Conservation (phyloP, 78 protist species). For the Andalucia godoyi region DNA sequence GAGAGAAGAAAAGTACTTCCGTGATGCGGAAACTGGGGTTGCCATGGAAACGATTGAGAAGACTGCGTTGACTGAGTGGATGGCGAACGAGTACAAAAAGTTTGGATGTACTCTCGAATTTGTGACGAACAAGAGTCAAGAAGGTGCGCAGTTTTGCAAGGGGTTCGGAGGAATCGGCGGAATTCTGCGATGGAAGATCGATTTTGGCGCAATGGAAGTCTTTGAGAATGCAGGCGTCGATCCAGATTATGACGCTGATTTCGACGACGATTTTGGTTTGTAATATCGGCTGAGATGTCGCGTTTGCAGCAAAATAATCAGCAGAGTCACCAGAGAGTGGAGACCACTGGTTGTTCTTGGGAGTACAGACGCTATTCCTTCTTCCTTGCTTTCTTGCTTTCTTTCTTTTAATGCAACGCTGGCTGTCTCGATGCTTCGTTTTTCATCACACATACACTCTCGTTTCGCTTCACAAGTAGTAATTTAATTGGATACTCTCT, state of each 20-base stretch:
- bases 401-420: too few relatives aligned
- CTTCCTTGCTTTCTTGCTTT: too few relatives aligned
- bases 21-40: slow-evolving; percentile 39
- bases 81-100: slow-evolving; percentile 81
- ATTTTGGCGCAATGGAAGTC: slow-evolving; percentile 23
- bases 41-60: slow-evolving; percentile 9
- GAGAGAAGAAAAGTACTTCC: slow-evolving; percentile 20
- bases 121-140: slow-evolving; percentile 90
- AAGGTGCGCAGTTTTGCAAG: slow-evolving; percentile 94
- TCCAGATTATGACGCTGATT: slow-evolving; percentile 37
- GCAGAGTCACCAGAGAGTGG: too few relatives aligned
- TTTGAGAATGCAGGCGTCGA: neutral
- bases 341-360: too few relatives aligned
- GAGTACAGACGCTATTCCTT: too few relatives aligned
- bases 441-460: too few relatives aligned
- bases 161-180: slow-evolving; percentile 99
- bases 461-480: too few relatives aligned
- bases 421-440: too few relatives aligned
- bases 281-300: neutral
- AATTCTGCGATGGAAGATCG: slow-evolving; percentile 68
- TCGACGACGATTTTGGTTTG: slow-evolving; percentile 28
- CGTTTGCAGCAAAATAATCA: too few relatives aligned
- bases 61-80: slow-evolving; percentile 84
- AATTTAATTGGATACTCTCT: too few relatives aligned
- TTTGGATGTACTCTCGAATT: slow-evolving; percentile 89